Evolutionary conservation across 2,329 filamentous ascomycete species (phyloP).

Genomic region (Colletotrichum cordylinicola): DNA sequence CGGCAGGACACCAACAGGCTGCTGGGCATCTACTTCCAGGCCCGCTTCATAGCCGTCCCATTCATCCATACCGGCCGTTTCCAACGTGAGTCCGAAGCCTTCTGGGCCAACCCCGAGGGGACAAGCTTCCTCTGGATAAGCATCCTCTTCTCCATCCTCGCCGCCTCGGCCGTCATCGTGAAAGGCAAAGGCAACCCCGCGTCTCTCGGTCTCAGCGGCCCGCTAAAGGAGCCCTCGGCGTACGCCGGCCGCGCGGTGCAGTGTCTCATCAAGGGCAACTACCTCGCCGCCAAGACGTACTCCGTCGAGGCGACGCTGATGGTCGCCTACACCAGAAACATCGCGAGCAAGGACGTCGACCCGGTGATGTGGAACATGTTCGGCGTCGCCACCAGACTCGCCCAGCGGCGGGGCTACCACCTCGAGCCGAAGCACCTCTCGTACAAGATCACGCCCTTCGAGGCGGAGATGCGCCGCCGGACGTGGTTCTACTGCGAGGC

Average conservation of each 20-base stretch:
- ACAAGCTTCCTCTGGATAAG: constrained; percentile 55
- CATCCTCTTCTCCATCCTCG: constrained; percentile 54
- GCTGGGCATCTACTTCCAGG: constrained; percentile 43
- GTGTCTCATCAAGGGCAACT: constrained; percentile 54
- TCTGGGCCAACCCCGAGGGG: constrained; percentile 47
- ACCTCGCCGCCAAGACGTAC: constrained; percentile 48
- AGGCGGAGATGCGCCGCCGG: constrained; percentile 56
- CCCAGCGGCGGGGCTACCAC: constrained; percentile 58
- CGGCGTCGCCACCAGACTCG: constrained; percentile 51
- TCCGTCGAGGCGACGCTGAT: constrained; percentile 57
- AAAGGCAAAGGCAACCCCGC: constrained; percentile 32
- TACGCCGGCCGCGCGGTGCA: constrained; percentile 45
- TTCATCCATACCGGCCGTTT: constrained; percentile 51
- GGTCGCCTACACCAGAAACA: constrained; percentile 47
- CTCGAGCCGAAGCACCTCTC: constrained; percentile 50
- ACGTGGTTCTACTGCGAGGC: constrained; percentile 54
- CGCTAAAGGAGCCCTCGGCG: constrained; percentile 29
- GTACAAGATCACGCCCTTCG: constrained; percentile 48
- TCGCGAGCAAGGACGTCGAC: constrained; percentile 46
- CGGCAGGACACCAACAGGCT: constrained; percentile 41
- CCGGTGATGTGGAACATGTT: constrained; percentile 53
- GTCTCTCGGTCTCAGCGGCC: constrained; percentile 27
- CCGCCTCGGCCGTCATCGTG: constrained; percentile 42
- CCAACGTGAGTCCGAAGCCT: constrained; percentile 51
- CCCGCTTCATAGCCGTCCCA: constrained; percentile 40